phyloP scores from a whole-genome alignment of 2,329 filamentous ascomycete species.

The Pseudogymnoascus sp. region DNA sequence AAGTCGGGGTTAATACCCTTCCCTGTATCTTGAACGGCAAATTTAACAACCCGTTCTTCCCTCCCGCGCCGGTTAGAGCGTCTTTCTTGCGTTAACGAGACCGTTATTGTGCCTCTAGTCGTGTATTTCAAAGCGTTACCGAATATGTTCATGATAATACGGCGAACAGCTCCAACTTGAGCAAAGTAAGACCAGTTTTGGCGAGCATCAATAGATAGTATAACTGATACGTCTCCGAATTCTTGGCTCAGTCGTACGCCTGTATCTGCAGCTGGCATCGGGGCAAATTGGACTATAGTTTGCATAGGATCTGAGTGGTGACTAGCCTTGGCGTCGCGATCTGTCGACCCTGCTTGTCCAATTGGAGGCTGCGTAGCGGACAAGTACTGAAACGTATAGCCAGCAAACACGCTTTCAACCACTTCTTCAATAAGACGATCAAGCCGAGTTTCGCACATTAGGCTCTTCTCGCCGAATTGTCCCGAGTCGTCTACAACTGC shows the following conservation, averaged over 20 bases:
- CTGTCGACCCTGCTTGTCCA: too few relatives aligned
- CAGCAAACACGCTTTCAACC: too few relatives aligned
- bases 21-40: conserved; percentile 69
- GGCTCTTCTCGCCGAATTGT: background rate
- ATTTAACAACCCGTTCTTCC: conserved; percentile 43
- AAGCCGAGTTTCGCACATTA: background rate
- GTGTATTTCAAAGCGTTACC: conserved; percentile 56
- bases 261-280: background rate
- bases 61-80: conserved; percentile 24
- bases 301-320: background rate
- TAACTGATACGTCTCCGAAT: background rate
- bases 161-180: conserved; percentile 15
- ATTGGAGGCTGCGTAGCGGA: too few relatives aligned
- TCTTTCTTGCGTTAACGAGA: background rate
- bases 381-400: too few relatives aligned
- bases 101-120: too few relatives aligned
- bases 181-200: too few relatives aligned
- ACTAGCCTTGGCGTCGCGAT: background rate
- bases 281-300: too few relatives aligned
- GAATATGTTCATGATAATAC: conserved; percentile 51
- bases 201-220: too few relatives aligned
- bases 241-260: background rate
- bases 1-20: conserved; percentile 57
- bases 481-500: background rate
- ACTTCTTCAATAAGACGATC: background rate